A percentile compares a stretch with the other conserved stretches of the same genome.
These are phyloP conservation scores for Nemania sp. DNA, from an alignment of 2,329 filamentous ascomycete genomes.

Conservation along the genomic window DNA sequence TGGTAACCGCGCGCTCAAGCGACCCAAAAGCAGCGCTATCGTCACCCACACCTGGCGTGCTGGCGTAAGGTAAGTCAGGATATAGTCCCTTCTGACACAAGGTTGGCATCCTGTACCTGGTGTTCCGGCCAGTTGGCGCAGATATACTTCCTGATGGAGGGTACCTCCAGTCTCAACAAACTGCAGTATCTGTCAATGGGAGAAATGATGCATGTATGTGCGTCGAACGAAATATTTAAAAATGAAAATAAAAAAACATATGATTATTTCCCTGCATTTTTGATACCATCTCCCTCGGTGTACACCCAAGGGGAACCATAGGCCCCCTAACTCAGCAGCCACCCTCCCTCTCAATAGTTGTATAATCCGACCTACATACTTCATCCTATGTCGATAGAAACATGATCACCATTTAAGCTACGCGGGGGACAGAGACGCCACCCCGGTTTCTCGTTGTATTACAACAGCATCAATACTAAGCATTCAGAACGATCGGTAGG, in stretches of 20 bases:
- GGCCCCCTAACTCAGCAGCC: constrained; percentile 16
- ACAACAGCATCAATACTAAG: constrained; percentile 22
- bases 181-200: neutral
- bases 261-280: constrained; percentile 16
- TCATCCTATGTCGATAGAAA: neutral
- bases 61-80: constrained; percentile 26
- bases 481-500: constrained; percentile 14
- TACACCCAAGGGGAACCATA: constrained; percentile 4
- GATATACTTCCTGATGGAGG: constrained; percentile 33
- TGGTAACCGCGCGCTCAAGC: constrained; percentile 33
- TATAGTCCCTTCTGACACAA: constrained; percentile 37
- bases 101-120: constrained; percentile 34
- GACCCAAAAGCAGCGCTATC: constrained; percentile 26
- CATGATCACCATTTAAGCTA: neutral
- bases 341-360: constrained; percentile 14
- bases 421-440: constrained; percentile 8
- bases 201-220: neutral
- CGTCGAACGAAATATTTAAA: neutral
- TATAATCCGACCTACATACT: constrained; percentile 16
- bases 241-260: constrained; percentile 13
- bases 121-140: constrained; percentile 40
- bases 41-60: constrained; percentile 29
- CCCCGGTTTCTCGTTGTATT: constrained; percentile 14
- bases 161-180: constrained; percentile 26
- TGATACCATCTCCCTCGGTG: constrained; percentile 13